Base-by-base conservation (phyloP, 2,329 filamentous ascomycete species). In the Onygena corvina region DNA sequence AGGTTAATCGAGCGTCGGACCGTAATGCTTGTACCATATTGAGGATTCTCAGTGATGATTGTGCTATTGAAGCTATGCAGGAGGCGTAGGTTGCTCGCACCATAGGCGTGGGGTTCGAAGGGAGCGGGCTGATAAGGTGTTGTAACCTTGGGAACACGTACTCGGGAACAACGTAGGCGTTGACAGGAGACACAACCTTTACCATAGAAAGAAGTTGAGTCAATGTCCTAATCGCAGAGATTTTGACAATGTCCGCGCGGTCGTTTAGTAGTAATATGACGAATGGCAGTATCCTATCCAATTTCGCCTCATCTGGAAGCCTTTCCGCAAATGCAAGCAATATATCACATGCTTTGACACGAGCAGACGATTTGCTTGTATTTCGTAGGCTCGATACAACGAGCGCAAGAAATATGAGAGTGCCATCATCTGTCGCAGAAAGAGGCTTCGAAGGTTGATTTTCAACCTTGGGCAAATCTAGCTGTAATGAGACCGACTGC, bases 81-180 rank as follows among this genome's bases (percentile, higher is more conserved):
- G 89, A 87, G 7, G 92, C 92, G 66, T 96, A 96, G 0, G 89
- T 92, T 44, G 88, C 87, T 51, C 92, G 79, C 9, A 95, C 83
- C 16, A 94, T 66, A 0, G 85, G 69, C 48, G 76, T 83, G 1
- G 82, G 76, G 23, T 77, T 74, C 27, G 71, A 70, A 36, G 70
- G 70, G 4, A 71, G 66, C 16, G 65, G 69, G n/a, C 67, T 65
- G 45, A 82, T 68, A 57, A 83, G 80, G 4, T 69, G 67, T 50
- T 77, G 74, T 11, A 83, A 61, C 27, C 74, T 69, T 3, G 76
- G 78, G 34, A 82, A 74, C 21, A 83, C 75, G 62, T 82, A 83
- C 57, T 81, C 79, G 0, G 78, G 76, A 57, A 82, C 81, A n/a
- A 82, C 66, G 59, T 80, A 79, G 4, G 79, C 79, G 59, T 83